Evolutionary conservation across 2,329 filamentous ascomycete genomes (phyloP).

Genomic region (Fusarium torreyae): DNA sequence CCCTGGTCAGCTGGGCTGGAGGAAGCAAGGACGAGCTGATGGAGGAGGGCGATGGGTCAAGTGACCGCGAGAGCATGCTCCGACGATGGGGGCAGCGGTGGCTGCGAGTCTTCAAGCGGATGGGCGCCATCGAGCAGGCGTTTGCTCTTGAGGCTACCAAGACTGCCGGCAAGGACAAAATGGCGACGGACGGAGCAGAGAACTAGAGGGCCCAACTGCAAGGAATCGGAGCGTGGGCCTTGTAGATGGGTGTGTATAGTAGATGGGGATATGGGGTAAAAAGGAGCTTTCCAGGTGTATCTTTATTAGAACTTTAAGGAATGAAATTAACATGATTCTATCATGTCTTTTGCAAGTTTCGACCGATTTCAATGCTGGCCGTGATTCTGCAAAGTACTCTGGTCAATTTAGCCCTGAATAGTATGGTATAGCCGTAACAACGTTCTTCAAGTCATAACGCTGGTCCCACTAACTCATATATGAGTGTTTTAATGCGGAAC

Average conservation of each 20-base stretch:
- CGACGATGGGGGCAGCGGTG: constrained; percentile 88
- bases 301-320: neutral
- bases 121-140: constrained; percentile 88
- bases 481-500: too few relatives aligned
- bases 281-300: constrained; percentile 17
- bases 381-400: too few relatives aligned
- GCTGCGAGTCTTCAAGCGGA: constrained; percentile 86
- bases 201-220: constrained; percentile 39
- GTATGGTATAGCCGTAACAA: too few relatives aligned
- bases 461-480: too few relatives aligned
- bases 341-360: neutral
- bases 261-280: constrained; percentile 26
- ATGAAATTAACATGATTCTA: neutral
- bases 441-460: too few relatives aligned
- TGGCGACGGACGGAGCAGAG: constrained; percentile 37
- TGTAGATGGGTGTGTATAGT: constrained; percentile 24
- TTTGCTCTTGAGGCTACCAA: constrained; percentile 60
- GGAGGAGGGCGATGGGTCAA: constrained; percentile 74
- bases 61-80: constrained; percentile 75
- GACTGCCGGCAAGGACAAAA: constrained; percentile 44
- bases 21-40: constrained; percentile 83
- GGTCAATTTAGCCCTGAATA: too few relatives aligned
- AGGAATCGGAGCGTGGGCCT: constrained; percentile 24
- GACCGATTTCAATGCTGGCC: neutral
- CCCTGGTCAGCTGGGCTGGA: constrained; percentile 78